Conservation (phyloP, 352 stramenopile species). For the Peronosclerospora sorghi region DNA sequence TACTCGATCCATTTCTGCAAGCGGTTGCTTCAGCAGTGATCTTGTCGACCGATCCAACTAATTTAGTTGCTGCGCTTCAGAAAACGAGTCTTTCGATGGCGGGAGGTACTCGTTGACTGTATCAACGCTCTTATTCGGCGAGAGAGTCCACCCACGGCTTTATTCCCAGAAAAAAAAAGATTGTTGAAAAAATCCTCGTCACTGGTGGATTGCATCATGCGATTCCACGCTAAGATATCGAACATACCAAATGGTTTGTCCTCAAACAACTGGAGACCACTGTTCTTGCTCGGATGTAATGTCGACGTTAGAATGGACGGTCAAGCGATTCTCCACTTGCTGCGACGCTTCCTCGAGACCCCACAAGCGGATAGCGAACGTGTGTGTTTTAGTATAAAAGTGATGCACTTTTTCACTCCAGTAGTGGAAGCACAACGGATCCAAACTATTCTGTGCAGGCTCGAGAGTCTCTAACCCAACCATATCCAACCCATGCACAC, state of each 20-base stretch:
- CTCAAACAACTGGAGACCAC: constrained; percentile 62
- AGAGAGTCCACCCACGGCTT: constrained; percentile 33
- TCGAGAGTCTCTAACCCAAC: constrained; percentile 60
- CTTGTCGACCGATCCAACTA: too few species aligned
- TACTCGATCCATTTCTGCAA: too few species aligned
- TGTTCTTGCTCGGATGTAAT: constrained; percentile 45
- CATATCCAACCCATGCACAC: constrained; percentile 73
- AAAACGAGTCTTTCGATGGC: constrained; percentile 66
- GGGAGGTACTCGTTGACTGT: constrained; percentile 53
- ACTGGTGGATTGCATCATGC: constrained; percentile 44
- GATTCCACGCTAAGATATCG: constrained; percentile 52
- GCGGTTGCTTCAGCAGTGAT: too few species aligned
- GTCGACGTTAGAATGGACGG: constrained; percentile 40
- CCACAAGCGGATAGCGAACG: constrained; percentile 43
- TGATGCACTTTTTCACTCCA: constrained; percentile 78
- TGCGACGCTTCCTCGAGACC: constrained; percentile 51
- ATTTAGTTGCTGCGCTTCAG: too few species aligned
- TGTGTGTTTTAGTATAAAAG: constrained; percentile 77
- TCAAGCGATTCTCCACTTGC: constrained; percentile 48
- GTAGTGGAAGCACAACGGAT: constrained; percentile 77
- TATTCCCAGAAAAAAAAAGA: constrained; percentile 61
- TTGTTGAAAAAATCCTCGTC: constrained; percentile 72
- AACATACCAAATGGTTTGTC: constrained; percentile 67
- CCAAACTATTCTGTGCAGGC: constrained; percentile 51
- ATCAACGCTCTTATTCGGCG: constrained; percentile 45